Base-by-base conservation (phyloP, 108 stramenopile species). In the Fragilariopsis cylindrus region DNA sequence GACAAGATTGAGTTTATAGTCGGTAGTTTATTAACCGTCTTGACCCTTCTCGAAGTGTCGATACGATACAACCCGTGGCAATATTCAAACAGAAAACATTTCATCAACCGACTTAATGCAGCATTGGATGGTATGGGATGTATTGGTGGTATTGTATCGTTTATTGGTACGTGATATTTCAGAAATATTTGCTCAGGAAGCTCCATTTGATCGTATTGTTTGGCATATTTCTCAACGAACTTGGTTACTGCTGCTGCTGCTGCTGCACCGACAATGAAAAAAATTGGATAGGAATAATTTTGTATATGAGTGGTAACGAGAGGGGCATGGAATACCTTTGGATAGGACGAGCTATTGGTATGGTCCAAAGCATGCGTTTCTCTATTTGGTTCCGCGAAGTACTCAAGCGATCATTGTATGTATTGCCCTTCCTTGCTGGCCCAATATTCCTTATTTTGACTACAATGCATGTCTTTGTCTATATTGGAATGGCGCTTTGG, bases 351-450 rank as follows among this genome's bases (percentile, higher is more conserved):
- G 79, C 85, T n/a, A 77, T 83, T 50, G 86, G 84, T 55, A 87
- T 84, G 83, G 72, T 87, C 65, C 83, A 83, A 47, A 72, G 78
- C 48, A 82, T 84, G 81, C 74, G 83, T 41, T 82, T 84, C 67
- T 82, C 77, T 60, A 57, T 53, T 18, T 78, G 81, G 65, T 84
- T 87, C 60, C 77, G 82, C 8, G 80, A 81, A 62, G 75, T 87
- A 8, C 79, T 85, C 39, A 68, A 73, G 41, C 70, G 87, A 64
- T 83, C 82, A 15, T 18, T 77, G 0, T 76, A 85, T 50, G 82
- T 85, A 4, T 40, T 86, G 8, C 76, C 60, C 42, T 60, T 48
- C n/a, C 60, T 85, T 1, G 70, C 58, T 15, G 84, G 82, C 8
- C 87, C 87, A 11, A 39, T 81, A 3, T 52, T 74, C 48, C 71